Evolutionary conservation across 345 rosid species (phyloP).

Genomic region (Adansonia digitata): DNA sequence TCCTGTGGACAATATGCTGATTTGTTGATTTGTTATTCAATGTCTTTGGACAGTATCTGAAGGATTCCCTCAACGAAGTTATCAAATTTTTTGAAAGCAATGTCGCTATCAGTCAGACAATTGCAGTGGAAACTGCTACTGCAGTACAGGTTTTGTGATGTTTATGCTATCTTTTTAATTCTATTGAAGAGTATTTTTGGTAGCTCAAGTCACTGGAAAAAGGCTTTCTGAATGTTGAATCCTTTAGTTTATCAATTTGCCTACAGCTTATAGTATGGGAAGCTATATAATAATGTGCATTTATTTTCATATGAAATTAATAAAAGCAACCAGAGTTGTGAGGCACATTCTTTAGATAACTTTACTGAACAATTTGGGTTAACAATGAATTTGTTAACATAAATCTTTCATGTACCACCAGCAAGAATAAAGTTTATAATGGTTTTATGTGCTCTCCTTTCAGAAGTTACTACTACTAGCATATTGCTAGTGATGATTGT

Average conservation of each 20-base stretch:
- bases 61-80: conserved; percentile 74
- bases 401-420: background rate
- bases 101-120: conserved; percentile 72
- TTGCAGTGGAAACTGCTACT: conserved; percentile 96
- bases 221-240: background rate
- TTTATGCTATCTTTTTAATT: background rate
- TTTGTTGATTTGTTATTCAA: conserved; percentile 11
- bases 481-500: conserved; percentile 11
- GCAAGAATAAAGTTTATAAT: background rate
- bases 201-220: conserved; percentile 8
- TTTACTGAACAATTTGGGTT: background rate
- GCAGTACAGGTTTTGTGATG: conserved; percentile 79
- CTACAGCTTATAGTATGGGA: background rate
- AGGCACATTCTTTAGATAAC: background rate
- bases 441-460: background rate
- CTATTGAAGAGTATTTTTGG: background rate
- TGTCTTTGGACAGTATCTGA: conserved; percentile 62
- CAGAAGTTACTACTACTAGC: background rate
- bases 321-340: background rate
- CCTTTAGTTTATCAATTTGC: background rate
- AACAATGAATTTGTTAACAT: background rate
- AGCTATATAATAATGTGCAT: background rate
- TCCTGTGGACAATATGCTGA: background rate
- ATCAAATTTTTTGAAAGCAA: conserved; percentile 79
- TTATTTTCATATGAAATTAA: background rate